A percentile compares a stretch with the other conserved stretches of the same genome.
phyloP scores from a whole-genome alignment of 495 filamentous ascomycete genomes.

The Aspergillus campestris region DNA sequence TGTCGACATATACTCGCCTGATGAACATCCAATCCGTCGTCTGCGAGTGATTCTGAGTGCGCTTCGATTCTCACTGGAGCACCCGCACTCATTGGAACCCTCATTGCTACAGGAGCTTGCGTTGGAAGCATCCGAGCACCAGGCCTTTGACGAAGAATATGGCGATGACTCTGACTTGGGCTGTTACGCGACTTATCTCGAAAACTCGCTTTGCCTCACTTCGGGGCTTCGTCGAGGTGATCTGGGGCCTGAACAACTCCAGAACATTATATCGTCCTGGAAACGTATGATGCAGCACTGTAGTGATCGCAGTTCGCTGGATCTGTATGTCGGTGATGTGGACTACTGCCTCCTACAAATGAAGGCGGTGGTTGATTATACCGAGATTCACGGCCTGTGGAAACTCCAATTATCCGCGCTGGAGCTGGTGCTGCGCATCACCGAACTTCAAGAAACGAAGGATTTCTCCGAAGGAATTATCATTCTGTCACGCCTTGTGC shows the following conservation, averaged over 20 bases:
- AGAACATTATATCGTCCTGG: slow-evolving; percentile 34
- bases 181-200: slow-evolving; percentile 48
- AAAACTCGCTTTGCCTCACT: slow-evolving; percentile 44
- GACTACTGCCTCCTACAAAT: slow-evolving; percentile 53
- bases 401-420: slow-evolving; percentile 40
- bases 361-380: slow-evolving; percentile 63
- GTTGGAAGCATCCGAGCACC: slow-evolving; percentile 25
- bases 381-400: slow-evolving; percentile 63
- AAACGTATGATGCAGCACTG: slow-evolving; percentile 28
- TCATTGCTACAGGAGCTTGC: slow-evolving; percentile 21
- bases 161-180: slow-evolving; percentile 48
- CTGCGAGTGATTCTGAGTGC: slow-evolving; percentile 35
- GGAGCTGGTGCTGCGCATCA: slow-evolving; percentile 43
- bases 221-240: slow-evolving; percentile 45
- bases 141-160: slow-evolving; percentile 20
- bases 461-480: slow-evolving; percentile 49
- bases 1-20: slow-evolving; percentile 31
- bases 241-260: slow-evolving; percentile 40
- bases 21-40: slow-evolving; percentile 37
- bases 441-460: slow-evolving; percentile 41
- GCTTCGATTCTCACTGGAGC: slow-evolving; percentile 32
- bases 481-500: slow-evolving; percentile 51
- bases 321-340: slow-evolving; percentile 52
- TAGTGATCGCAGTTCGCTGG: slow-evolving; percentile 40
- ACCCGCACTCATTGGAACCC: slow-evolving; percentile 23